Evolutionary conservation across 2,329 filamentous ascomycete species (phyloP), one percentile per base, ranked within the genome.

Genomic region (Colletotrichum horii): DNA sequence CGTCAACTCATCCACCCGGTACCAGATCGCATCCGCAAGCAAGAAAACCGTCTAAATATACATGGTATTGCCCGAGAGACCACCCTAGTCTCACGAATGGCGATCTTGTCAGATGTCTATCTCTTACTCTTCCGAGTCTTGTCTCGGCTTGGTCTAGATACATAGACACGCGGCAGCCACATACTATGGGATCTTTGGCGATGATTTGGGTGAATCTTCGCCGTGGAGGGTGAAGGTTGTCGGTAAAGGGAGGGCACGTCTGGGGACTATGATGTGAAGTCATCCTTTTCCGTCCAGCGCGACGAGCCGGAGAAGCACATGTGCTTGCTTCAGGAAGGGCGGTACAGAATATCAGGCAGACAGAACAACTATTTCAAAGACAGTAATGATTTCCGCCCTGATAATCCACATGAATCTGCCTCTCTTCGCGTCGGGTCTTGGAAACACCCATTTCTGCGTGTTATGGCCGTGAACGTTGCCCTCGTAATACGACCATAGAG

Each of bases 151-250:
- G 11, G 1, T 24, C 43, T 14, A 4, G 12, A 15, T 14, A 8
- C n/a, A 8, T 52, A 8, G 11, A 22, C n/a, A 22, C 11, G n/a
- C n/a, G 19, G 43, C n/a, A 11, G 3, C 0, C 38, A 5, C 11
- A 11, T 43, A n/a, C n/a, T 14, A 6, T 48, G 1, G n/a, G 6
- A 14, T 2, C 4, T 48, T 4, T 1, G 0, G 43, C 43, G 2
- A 48, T 22, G 43, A 22, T 14, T 3, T 48, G 43, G 6, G n/a
- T 14, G 0, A 4, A 48, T 4, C n/a, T 4, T 52, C 3, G 43
- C n/a, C 11, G 0, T 0, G 2, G n/a, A 12, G 6, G 43, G 1
- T 22, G 1, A 52, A 8, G 0, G 6, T 22, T 22, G 11, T 48
- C 11, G 43, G 43, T 7, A 4, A 12, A 22, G n/a, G n/a, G 43